Conservation (phyloP, 768 basidiomycete genomes). For the Neoboletus brunneissimus region DNA sequence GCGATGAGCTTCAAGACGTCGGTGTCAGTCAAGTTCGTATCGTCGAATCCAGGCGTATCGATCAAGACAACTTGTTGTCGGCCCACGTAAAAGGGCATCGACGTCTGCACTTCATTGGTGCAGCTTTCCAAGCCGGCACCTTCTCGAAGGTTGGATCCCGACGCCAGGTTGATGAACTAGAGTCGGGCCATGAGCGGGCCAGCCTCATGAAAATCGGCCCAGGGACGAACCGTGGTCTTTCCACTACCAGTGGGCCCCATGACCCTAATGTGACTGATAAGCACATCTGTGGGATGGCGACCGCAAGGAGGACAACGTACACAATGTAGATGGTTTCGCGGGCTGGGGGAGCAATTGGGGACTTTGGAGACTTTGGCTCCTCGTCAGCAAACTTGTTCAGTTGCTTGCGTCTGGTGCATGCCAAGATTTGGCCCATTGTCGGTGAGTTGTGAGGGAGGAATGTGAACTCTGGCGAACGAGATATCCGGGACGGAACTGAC, state of each 20-base stretch:
- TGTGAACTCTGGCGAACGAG: conserved; percentile 19
- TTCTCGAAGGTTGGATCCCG: conserved; percentile 32
- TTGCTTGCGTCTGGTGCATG: conserved; percentile 27
- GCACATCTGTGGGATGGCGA: conserved; percentile 3
- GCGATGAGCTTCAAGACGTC: conserved; percentile 53
- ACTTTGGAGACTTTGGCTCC: conserved; percentile 21
- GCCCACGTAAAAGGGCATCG: conserved; percentile 22
- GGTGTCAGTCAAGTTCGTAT: conserved; percentile 47
- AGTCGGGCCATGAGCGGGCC: conserved; percentile 1
- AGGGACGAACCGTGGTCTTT: conserved; percentile 32
- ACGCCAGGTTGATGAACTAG: conserved; percentile 38
- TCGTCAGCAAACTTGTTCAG: conserved; percentile 26
- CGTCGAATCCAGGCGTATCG: conserved; percentile 65
- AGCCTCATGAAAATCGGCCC: background rate
- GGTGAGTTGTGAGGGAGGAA: conserved; percentile 15
- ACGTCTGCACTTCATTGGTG: conserved; percentile 34
- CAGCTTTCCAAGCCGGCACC: conserved; percentile 37
- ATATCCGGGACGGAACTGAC: conserved; percentile 27
- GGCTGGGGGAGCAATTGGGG: conserved; percentile 13
- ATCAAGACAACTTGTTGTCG: conserved; percentile 46
- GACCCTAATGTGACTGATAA: conserved; percentile 31
- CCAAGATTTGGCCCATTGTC: conserved; percentile 30
- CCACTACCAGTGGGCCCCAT: conserved; percentile 37
- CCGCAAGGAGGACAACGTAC: conserved; percentile 17
- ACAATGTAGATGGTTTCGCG: conserved; percentile 29